A percentile compares a stretch with the other conserved stretches of the same genome.
phyloP scores from a whole-genome alignment of 2,329 filamentous ascomycete species.

The Paraphaeosphaeria minitans region DNA sequence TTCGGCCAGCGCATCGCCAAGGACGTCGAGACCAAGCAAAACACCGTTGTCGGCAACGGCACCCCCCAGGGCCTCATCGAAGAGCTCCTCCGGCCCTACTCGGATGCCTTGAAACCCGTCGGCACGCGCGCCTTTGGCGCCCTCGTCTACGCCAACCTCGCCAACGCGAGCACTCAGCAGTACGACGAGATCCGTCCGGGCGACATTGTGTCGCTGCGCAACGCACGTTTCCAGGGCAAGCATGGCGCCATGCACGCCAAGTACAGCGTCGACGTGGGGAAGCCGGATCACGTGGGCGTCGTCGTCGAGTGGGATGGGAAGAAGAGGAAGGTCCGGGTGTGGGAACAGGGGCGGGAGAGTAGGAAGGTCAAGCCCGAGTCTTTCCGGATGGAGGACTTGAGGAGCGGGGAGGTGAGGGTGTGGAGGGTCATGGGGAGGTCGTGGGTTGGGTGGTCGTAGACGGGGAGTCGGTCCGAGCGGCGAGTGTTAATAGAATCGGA shows the following conservation, averaged over 20 bases:
- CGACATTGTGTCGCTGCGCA: slow-evolving; percentile 91
- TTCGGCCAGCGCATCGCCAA: slow-evolving; percentile 81
- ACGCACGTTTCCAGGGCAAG: slow-evolving; percentile 93
- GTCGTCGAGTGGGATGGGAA: slow-evolving; percentile 98
- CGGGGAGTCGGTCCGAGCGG: neutral
- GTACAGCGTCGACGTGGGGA: slow-evolving; percentile 86
- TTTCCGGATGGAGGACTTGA: slow-evolving; percentile 88
- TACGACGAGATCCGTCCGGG: slow-evolving; percentile 92
- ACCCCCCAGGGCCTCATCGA: slow-evolving; percentile 77
- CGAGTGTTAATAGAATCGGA: too few relatives aligned
- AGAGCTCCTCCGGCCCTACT: slow-evolving; percentile 75
- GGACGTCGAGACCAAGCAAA: slow-evolving; percentile 72
- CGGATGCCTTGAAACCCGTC: slow-evolving; percentile 77
- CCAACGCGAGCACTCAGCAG: slow-evolving; percentile 88
- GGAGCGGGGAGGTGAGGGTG: slow-evolving; percentile 93
- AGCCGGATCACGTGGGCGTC: slow-evolving; percentile 84
- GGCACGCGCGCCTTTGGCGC: slow-evolving; percentile 91
- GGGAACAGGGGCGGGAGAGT: slow-evolving; percentile 93
- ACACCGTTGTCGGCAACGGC: slow-evolving; percentile 82
- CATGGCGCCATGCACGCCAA: slow-evolving; percentile 95
- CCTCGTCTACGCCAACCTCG: slow-evolving; percentile 90
- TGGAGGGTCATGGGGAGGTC: slow-evolving; percentile 92
- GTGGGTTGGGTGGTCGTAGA: slow-evolving; percentile 80
- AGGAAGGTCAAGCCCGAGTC: slow-evolving; percentile 94
- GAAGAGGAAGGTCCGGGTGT: slow-evolving; percentile 94